Conservation (phyloP, 352 stramenopile species). For the Elongisporangium undulatum region DNA sequence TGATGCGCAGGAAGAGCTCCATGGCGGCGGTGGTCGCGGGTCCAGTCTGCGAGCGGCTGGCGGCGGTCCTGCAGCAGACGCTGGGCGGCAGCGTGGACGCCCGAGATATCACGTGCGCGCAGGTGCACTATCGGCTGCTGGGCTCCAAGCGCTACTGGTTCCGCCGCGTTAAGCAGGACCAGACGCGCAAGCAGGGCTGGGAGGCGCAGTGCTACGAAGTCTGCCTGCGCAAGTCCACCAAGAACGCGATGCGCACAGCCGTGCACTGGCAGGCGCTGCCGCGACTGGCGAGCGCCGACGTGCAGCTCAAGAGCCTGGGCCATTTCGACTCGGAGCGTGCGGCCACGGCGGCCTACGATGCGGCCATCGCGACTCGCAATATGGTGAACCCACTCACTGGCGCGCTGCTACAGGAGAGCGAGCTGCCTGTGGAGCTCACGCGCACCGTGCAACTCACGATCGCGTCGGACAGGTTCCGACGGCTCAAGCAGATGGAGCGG, state of each 20-base stretch:
- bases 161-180: constrained; percentile 57
- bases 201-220: constrained; percentile 54
- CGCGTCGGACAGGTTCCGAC: constrained; percentile 47
- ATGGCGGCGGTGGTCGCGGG: no score
- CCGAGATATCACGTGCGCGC: constrained; percentile 41
- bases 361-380: constrained; percentile 28
- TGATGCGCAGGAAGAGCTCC: not conserved
- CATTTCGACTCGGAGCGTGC: constrained; percentile 58
- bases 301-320: constrained; percentile 39
- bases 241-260: constrained; percentile 12
- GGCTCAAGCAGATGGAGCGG: constrained; percentile 35
- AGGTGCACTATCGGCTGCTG: constrained; percentile 55
- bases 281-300: constrained; percentile 34
- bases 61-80: not conserved
- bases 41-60: not conserved
- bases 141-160: constrained; percentile 69
- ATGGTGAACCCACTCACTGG: constrained; percentile 39
- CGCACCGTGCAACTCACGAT: constrained; percentile 44
- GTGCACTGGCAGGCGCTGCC: constrained; percentile 26
- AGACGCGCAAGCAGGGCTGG: constrained; percentile 45
- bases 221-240: constrained; percentile 36
- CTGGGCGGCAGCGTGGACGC: constrained; percentile 1
- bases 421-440: constrained; percentile 23
- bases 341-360: constrained; percentile 30
- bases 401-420: constrained; percentile 10